phyloP scores from a whole-genome alignment of 306 rosid species.

The Cucurbita moschata region DNA sequence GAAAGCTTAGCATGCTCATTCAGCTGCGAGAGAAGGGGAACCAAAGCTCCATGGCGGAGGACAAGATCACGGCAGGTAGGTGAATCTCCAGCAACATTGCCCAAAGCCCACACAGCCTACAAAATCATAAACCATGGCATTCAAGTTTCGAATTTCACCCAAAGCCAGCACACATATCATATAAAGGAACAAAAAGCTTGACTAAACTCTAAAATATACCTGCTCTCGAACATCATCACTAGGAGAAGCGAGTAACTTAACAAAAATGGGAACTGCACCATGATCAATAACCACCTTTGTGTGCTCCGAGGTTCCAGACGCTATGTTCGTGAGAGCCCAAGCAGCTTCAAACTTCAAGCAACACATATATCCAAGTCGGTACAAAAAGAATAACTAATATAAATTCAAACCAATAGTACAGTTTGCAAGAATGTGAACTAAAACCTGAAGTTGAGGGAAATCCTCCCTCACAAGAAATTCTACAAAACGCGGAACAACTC shows the following conservation, averaged over 20 bases:
- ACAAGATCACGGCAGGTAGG: constrained; percentile 73
- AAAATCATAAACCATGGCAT: neutral
- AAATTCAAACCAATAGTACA: neutral
- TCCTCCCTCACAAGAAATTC: constrained; percentile 60
- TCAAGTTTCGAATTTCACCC: neutral
- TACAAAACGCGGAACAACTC: constrained; percentile 60
- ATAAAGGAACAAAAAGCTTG: neutral
- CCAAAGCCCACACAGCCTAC: constrained; percentile 69
- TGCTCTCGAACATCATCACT: constrained; percentile 75
- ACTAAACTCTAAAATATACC: constrained; percentile 19
- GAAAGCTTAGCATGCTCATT: constrained; percentile 67
- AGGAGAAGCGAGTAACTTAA: constrained; percentile 53
- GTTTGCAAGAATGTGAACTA: neutral
- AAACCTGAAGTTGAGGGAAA: constrained; percentile 62
- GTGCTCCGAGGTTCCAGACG: constrained; percentile 63
- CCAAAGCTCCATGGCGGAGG: constrained; percentile 43
- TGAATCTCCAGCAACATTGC: constrained; percentile 73
- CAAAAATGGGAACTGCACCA: constrained; percentile 60
- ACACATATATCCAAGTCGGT: neutral
- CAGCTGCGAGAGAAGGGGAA: constrained; percentile 47
- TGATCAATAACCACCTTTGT: constrained; percentile 65
- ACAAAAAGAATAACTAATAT: neutral
- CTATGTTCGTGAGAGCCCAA: constrained; percentile 68
- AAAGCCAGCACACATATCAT: neutral
- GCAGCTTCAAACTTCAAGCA: constrained; percentile 55